These are phyloP conservation scores for Aethionema arabicum DNA, from an alignment of 345 rosid species.

Conservation along the genomic window DNA sequence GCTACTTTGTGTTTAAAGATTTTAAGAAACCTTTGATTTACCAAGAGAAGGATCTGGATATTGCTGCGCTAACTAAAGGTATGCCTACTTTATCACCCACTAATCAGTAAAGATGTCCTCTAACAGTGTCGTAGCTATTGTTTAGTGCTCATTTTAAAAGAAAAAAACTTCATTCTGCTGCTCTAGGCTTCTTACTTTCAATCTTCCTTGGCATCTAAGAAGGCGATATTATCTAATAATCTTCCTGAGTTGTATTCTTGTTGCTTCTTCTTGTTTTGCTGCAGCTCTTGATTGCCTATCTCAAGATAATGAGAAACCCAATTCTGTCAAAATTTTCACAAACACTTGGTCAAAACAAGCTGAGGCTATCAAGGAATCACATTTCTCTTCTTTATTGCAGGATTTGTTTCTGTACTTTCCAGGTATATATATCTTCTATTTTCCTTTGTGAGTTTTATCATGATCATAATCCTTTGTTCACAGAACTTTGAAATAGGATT, in stretches of 20 bases:
- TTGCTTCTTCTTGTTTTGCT: constrained; percentile 29
- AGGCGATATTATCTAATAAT: neutral
- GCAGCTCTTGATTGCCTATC: constrained; percentile 50
- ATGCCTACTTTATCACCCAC: constrained; percentile 21
- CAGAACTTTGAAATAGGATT: neutral
- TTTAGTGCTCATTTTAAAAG: constrained; percentile 14
- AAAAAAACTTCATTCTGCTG: neutral
- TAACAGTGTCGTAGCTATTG: constrained; percentile 7
- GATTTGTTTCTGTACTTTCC: constrained; percentile 69
- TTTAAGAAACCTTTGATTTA: constrained; percentile 52
- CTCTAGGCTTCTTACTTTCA: constrained; percentile 1
- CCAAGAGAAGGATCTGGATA: constrained; percentile 52
- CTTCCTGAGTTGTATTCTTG: neutral
- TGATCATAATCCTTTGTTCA: neutral
- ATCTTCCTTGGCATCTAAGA: constrained; percentile 2
- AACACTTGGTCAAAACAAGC: constrained; percentile 60
- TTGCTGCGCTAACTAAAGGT: constrained; percentile 66
- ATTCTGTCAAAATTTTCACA: constrained; percentile 33
- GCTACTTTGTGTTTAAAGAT: constrained; percentile 59
- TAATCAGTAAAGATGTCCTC: neutral
- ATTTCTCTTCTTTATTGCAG: constrained; percentile 45
- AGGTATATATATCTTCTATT: constrained; percentile 44
- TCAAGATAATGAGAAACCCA: constrained; percentile 43
- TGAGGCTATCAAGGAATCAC: constrained; percentile 52
- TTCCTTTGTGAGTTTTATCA: constrained; percentile 10